Evolutionary conservation across 2,329 filamentous ascomycete species (phyloP), one percentile per base, ranked within the genome.

Genomic region (Fusarium sp.): DNA sequence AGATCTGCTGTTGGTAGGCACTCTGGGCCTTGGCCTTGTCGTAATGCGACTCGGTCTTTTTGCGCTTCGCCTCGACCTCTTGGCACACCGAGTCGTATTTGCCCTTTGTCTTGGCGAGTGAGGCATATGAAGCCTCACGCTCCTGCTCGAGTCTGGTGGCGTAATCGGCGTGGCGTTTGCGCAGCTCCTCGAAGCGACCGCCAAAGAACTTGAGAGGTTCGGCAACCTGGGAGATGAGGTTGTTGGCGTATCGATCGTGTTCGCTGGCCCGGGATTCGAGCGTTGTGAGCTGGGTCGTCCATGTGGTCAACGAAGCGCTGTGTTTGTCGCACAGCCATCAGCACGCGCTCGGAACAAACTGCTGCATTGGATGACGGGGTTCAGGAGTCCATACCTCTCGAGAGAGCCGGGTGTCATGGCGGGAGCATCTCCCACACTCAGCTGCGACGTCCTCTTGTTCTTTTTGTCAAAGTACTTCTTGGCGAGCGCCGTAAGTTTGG

Each of bases 381-480:
- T 36, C 37, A 25, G 10, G 17, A 35, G 4, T 19, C 11, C 33
- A 50, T 77, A 89, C 88, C 88, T 96, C 77, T 99, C 95, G 49
- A 99, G 85, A 31, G 94, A 98, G 3, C 96, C 95, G 1, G 95
- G 95, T 3, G 95, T 98, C 83, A 98, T 90, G 55, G 87, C 86
- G 33, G 95, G 95, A 21, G 88, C 95, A 71, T 99, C 95, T 71
- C 95, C 95, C 49, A 98, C 95, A 73, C 93, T 97, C 69, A 99
- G 77, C 70, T 84, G 89, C 67, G 92, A 90, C 38, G 90, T 89
- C 79, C 95, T 97, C 77, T 89, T 93, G 42, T 91, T 88, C 82
- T 98, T 99, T 82, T 96, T 96, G 72, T 99, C 96, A 73, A 92
- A 95, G 80, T 97, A 98, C 76, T 95, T 97, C 81, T 95, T 96